Conservation (phyloP, 306 rosid genomes). For the Dalbergia cochinchinensis region DNA sequence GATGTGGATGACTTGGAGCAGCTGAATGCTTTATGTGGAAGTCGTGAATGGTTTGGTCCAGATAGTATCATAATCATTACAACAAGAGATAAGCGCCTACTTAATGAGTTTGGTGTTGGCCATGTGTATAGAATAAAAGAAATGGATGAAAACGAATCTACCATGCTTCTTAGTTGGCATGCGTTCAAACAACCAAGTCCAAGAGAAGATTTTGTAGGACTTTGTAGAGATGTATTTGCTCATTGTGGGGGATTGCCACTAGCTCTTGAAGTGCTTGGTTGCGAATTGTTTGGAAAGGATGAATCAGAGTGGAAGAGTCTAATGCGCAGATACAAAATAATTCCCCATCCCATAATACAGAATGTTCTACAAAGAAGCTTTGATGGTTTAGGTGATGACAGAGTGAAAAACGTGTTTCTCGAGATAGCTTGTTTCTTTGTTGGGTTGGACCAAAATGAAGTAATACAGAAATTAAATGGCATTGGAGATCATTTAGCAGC, state of each 20-base stretch:
- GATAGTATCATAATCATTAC: constrained; percentile 37
- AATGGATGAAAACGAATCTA: constrained; percentile 1
- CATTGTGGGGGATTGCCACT: constrained; percentile 34
- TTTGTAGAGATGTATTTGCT: not conserved
- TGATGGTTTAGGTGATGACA: not conserved
- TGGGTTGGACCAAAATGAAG: not conserved
- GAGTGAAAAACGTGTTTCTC: not conserved
- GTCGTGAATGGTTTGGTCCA: constrained; percentile 14
- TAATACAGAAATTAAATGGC: not conserved
- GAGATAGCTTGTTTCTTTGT: constrained; percentile 32
- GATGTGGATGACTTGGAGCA: constrained; percentile 21
- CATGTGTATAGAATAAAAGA: not conserved
- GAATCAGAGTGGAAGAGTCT: not conserved
- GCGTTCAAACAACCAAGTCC: constrained; percentile 29
- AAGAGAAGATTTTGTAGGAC: not conserved
- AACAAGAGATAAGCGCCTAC: constrained; percentile 6
- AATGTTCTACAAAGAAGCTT: not conserved
- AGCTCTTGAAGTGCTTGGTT: constrained; percentile 36
- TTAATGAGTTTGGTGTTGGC: not conserved
- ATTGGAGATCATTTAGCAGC: too few relatives aligned
- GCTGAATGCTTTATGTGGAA: constrained; percentile 32
- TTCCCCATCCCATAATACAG: not conserved
- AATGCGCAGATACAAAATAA: not conserved
- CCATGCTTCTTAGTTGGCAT: constrained; percentile 17
- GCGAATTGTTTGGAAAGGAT: not conserved